Evolutionary conservation across 2,329 filamentous ascomycete species (phyloP).

Genomic region (Knoxdaviesia capensis): DNA sequence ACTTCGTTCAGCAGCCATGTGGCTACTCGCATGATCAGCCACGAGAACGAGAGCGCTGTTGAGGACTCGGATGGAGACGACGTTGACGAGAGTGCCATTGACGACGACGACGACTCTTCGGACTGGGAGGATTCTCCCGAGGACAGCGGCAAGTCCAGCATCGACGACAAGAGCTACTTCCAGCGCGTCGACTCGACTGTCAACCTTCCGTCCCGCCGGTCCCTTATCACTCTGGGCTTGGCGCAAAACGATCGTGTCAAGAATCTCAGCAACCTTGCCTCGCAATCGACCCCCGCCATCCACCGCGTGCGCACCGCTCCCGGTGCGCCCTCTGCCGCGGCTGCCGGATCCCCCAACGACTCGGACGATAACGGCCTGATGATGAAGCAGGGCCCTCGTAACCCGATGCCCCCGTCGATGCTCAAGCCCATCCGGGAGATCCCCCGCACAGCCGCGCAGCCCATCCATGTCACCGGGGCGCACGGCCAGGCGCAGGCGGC

Average conservation of each 20-base stretch:
- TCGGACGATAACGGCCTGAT: constrained; percentile 41
- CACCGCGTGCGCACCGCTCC: constrained; percentile 35
- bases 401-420: constrained; percentile 23
- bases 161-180: constrained; percentile 66
- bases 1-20: constrained; percentile 67
- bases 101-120: constrained; percentile 43
- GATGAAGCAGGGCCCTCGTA: constrained; percentile 30
- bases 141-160: constrained; percentile 65
- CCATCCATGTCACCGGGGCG: constrained; percentile 56
- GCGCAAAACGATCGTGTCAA: constrained; percentile 53
- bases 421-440: constrained; percentile 39
- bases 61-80: constrained; percentile 39
- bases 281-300: constrained; percentile 50
- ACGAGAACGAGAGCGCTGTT: constrained; percentile 26
- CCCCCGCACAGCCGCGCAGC: constrained; percentile 49
- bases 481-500: constrained; percentile 47
- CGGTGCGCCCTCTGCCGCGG: constrained; percentile 19
- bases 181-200: constrained; percentile 76
- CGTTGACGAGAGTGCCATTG: constrained; percentile 67
- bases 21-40: constrained; percentile 43
- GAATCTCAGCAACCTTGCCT: constrained; percentile 46
- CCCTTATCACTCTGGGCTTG: constrained; percentile 77
- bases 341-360: constrained; percentile 30
- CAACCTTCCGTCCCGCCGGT: constrained; percentile 68
- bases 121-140: constrained; percentile 51